Conservation (phyloP, 2,329 filamentous ascomycete species). For the Trichophyton verrucosum region DNA sequence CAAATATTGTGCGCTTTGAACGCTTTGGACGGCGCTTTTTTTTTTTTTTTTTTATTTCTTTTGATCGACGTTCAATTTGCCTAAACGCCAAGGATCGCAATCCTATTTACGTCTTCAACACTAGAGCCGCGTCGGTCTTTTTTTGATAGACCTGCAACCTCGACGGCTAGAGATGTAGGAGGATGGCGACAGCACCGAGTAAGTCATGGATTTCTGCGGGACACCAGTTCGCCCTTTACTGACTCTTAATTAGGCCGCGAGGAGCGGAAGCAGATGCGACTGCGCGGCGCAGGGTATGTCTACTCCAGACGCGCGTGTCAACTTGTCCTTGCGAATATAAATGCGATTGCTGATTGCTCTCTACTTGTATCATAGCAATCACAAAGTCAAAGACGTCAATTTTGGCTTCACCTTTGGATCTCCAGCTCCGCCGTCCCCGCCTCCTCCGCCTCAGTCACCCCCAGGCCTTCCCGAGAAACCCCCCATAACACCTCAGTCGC, state of each 20-base stretch:
- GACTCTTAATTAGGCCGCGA: conserved; percentile 32
- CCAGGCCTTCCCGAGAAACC: background rate
- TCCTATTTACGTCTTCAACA: background rate
- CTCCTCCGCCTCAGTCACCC: conserved; percentile 13
- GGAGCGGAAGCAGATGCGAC: conserved; percentile 45
- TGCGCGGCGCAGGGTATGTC: conserved; percentile 45
- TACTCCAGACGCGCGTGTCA: conserved; percentile 8
- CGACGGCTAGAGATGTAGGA: background rate
- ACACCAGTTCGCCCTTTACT: background rate
- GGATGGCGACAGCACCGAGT: conserved; percentile 27
- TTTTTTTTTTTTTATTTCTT: background rate
- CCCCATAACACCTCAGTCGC: conserved; percentile 5
- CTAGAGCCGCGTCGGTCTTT: background rate
- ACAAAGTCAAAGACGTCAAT: conserved; percentile 36
- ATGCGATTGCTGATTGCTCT: conserved; percentile 7
- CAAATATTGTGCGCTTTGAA: background rate
- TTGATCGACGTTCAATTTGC: background rate
- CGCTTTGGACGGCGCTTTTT: background rate
- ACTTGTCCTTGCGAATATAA: conserved; percentile 12
- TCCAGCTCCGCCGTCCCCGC: conserved; percentile 16
- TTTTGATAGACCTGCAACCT: background rate
- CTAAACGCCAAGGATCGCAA: background rate
- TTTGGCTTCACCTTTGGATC: conserved; percentile 40
- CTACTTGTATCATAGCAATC: conserved; percentile 27
- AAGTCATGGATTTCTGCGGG: conserved; percentile 13